Percentiles rank a stretch among this genome's conserved stretches.
phyloP scores from a whole-genome alignment of 768 basidiomycete species.

The Leccinum broughii region DNA sequence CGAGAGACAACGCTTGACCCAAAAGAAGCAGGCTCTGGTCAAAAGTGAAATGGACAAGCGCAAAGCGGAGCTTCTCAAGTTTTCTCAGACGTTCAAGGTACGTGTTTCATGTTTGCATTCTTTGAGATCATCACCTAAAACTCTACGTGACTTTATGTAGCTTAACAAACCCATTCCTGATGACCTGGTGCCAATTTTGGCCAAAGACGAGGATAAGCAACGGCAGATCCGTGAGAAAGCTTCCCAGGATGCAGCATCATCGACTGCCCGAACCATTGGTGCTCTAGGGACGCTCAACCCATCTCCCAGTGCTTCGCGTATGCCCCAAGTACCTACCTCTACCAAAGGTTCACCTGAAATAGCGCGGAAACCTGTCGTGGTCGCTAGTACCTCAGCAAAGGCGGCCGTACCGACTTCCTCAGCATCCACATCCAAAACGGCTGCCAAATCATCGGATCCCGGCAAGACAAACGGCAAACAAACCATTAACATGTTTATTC shows the following conservation, averaged over 20 bases:
- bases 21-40: conserved; percentile 85
- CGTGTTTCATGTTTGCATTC: conserved; percentile 16
- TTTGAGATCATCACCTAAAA: neutral
- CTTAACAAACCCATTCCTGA: conserved; percentile 94
- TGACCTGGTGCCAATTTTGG: conserved; percentile 87
- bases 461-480: conserved; percentile 45
- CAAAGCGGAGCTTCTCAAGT: conserved; percentile 90
- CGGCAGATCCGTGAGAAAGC: conserved; percentile 80
- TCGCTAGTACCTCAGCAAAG: conserved; percentile 27
- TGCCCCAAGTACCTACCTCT: conserved; percentile 34
- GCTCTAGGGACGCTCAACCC: conserved; percentile 40
- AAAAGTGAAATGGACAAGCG: conserved; percentile 96
- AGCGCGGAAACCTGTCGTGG: conserved; percentile 29
- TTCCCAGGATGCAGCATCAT: conserved; percentile 61
- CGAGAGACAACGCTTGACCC: conserved; percentile 86
- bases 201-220: conserved; percentile 93
- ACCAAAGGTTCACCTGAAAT: conserved; percentile 32
- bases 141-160: conserved; percentile 38
- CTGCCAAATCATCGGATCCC: conserved; percentile 31
- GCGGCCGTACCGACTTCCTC: conserved; percentile 31
- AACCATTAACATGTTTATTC: conserved; percentile 74
- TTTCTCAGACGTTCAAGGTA: conserved; percentile 94
- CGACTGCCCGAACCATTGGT: conserved; percentile 70
- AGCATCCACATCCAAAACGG: conserved; percentile 32
- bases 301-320: conserved; percentile 49